Base-by-base conservation (phyloP, 108 stramenopile genomes). In the Pseudonitzschia pungens region DNA sequence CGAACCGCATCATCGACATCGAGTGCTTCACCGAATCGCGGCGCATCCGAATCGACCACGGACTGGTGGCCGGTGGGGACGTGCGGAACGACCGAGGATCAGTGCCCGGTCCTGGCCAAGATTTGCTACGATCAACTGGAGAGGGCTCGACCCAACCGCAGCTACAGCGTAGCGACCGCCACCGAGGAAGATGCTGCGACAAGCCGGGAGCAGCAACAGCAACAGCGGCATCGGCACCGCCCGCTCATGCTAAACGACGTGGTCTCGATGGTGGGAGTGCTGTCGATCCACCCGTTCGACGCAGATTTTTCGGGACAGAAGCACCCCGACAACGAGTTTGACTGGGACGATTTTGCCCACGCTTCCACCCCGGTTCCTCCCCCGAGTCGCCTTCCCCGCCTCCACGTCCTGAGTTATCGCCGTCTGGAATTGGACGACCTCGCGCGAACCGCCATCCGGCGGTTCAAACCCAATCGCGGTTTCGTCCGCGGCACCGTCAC, bases 21-120 rank as follows among this genome's bases (percentile, higher is more conserved):
- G 7, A 54, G 10, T 15, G 24, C 57, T 26, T 58, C 29, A 27
- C 21, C 0, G 18, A 11, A 48, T 11, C 45, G 2, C 14, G 1
- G 1, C 3, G 45, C 45, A 4, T 2, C 14, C 45, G 14, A 15
- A 9, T 5, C 57, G 26, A 53, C 76, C 4, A 53, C 52, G 41
- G 71, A 74, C 60, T 74, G 77, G 77, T 82, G 81, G 81, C 77
- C 77, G 10, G 64, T 70, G 6, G 76, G 73, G 10, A 60, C 53
- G 29, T 43, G 55, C 15, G 63, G 57, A 60, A 82, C 76, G 48
- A 8, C 48, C 20, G 24, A 44, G 9, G 33, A 57, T 26, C 33
- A 77, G 48, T 80, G 72, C 40, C 83, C 86, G 0, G 68, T 86
- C 0, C 44, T 87, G 43, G 86, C 86, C 29, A 87, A 87, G 56